A percentile compares a stretch with the other conserved stretches of the same genome.
phyloP scores from a whole-genome alignment of 23 red algal genomes.

The Gracilaria domingensis region DNA sequence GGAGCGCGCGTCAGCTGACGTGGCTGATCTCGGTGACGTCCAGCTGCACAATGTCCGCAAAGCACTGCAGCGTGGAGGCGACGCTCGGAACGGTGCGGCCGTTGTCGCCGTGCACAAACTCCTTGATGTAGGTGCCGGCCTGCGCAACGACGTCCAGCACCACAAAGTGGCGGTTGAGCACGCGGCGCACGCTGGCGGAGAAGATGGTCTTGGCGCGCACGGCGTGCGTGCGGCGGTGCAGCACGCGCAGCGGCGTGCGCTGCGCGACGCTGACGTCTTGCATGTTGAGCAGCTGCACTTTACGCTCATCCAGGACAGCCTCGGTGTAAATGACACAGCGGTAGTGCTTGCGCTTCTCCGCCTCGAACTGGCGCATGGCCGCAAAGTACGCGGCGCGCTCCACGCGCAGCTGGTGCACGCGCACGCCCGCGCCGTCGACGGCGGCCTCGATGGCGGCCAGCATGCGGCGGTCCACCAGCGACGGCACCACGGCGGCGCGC shows the following conservation, averaged over 20 bases:
- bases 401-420: slow-evolving; percentile 17
- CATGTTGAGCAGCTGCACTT: not conserved
- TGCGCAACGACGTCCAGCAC: slow-evolving; percentile 74
- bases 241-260: slow-evolving; percentile 79
- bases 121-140: slow-evolving; percentile 96
- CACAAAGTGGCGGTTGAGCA: slow-evolving; percentile 42
- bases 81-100: slow-evolving; percentile 78
- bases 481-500: slow-evolving; percentile 17
- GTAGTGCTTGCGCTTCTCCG: slow-evolving; percentile 84
- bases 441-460: not conserved
- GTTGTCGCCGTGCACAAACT: slow-evolving; percentile 93
- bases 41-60: slow-evolving; percentile 87
- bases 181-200: not conserved
- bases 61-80: slow-evolving; percentile 56
- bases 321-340: slow-evolving; percentile 78
- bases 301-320: slow-evolving; percentile 5
- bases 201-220: slow-evolving; percentile 50
- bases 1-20: not conserved
- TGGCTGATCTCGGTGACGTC: slow-evolving; percentile 75
- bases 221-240: slow-evolving; percentile 74
- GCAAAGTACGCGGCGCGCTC: slow-evolving; percentile 8
- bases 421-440: not conserved
- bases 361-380: slow-evolving; percentile 63
- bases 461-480: not conserved
- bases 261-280: slow-evolving; percentile 42